phyloP scores from a whole-genome alignment of 805 yeast species.

The Priceomyces castillae region DNA sequence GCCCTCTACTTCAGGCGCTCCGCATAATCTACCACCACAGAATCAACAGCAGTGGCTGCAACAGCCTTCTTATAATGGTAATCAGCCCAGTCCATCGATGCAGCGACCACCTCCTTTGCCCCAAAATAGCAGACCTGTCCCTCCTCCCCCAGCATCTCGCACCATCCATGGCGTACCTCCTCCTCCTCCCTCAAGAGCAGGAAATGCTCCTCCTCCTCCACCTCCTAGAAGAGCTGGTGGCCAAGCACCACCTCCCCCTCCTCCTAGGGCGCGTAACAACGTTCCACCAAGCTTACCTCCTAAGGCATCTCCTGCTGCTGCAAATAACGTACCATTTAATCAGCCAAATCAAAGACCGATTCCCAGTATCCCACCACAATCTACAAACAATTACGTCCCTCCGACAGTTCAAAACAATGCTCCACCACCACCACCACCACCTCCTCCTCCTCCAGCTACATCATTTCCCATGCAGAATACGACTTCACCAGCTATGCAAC shows the following conservation, averaged over 20 bases:
- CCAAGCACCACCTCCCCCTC: conserved; percentile 26
- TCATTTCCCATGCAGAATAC: not conserved
- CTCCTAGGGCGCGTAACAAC: conserved; percentile 17
- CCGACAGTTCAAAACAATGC: conserved; percentile 12
- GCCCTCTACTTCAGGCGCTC: conserved; percentile 25
- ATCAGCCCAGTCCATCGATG: not conserved
- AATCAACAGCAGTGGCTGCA: conserved; percentile 7
- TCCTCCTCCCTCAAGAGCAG: conserved; percentile 13
- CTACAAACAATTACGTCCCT: conserved; percentile 7
- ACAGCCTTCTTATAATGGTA: conserved; percentile 8
- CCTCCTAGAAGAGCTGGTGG: conserved; percentile 25
- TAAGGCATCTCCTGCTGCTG: conserved; percentile 1
- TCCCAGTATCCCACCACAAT: conserved; percentile 16
- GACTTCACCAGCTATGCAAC: conserved; percentile 20
- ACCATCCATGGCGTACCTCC: conserved; percentile 5
- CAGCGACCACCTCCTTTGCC: conserved; percentile 22
- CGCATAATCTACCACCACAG: conserved; percentile 16
- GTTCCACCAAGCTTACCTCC: conserved; percentile 14
- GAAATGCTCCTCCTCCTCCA: conserved; percentile 26
- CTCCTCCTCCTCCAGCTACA: not conserved
- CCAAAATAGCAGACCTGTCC: conserved; percentile 18
- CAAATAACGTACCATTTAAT: conserved; percentile 10
- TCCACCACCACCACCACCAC: conserved; percentile 2
- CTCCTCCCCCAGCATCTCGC: conserved; percentile 25
- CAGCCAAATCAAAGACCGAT: conserved; percentile 12